phyloP scores from a whole-genome alignment of 2,329 filamentous ascomycete genomes.

The Aspergillus nomiae region DNA sequence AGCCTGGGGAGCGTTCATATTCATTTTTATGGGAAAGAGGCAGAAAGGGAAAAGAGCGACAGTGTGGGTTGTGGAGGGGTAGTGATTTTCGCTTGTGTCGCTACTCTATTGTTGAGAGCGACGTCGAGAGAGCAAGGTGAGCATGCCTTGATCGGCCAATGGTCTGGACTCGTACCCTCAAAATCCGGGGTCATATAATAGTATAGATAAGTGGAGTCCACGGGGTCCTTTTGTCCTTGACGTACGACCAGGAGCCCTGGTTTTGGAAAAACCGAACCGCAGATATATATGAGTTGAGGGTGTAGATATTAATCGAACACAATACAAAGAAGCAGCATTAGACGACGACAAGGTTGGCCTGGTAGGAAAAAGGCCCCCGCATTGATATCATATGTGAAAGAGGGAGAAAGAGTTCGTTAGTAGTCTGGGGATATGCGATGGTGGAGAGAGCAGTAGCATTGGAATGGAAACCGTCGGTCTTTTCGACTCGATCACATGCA shows the following conservation, averaged over 20 bases:
- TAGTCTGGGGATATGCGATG: constrained; percentile 26
- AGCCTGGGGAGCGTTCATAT: constrained; percentile 34
- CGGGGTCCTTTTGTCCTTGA: background rate
- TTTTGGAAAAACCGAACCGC: background rate
- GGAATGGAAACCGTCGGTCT: constrained; percentile 27
- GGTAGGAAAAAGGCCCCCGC: constrained; percentile 20
- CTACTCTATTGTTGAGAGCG: constrained; percentile 28
- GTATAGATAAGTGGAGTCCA: background rate
- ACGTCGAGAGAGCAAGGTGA: constrained; percentile 21
- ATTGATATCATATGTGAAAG: constrained; percentile 15
- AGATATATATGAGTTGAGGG: background rate
- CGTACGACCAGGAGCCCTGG: background rate
- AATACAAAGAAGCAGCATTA: constrained; percentile 12
- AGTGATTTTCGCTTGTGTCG: constrained; percentile 15
- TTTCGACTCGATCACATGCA: constrained; percentile 38
- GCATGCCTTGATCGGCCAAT: constrained; percentile 31
- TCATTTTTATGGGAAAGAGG: constrained; percentile 26
- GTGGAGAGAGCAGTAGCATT: constrained; percentile 19
- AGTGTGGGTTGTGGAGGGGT: background rate
- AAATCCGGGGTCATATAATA: constrained; percentile 4
- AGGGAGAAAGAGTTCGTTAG: constrained; percentile 10
- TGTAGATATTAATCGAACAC: constrained; percentile 6
- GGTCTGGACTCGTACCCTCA: background rate
- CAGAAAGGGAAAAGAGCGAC: constrained; percentile 2
- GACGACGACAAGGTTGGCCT: constrained; percentile 13